Base-by-base conservation (phyloP, 208 protist species). In the Trypanosoma scelopori region DNA sequence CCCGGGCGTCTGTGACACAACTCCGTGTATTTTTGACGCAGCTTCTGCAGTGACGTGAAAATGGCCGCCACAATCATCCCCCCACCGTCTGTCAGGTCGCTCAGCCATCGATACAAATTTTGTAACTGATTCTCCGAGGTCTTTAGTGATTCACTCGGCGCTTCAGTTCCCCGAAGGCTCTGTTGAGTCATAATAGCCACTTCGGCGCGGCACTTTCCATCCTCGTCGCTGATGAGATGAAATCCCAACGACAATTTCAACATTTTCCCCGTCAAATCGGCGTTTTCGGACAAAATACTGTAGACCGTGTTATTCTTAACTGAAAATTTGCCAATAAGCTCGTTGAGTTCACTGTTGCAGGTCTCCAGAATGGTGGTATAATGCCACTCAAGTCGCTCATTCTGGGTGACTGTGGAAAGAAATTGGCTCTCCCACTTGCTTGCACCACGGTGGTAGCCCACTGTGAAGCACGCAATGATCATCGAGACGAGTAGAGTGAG, bases 391-490 rank as follows among this genome's bases (percentile, higher is more conserved):
- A 9, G 16, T 12, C 43, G 42, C 25, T 64, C 25, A 18, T 41
- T 0, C 13, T 48, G 18, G 22, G 70, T 47, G 9, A 32, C 43
- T 56, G 53, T 20, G 20, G 49, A 2, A 45, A 66, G 22, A 42
- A 70, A 70, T 0, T 53, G 16, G n/a, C 46, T 56, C 20, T 76
- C 67, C 52, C 63, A 60, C 28, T 50, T n/a, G 27, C 11, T 59
- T 11, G 68, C 69, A 27, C 80, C 76, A 37, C 25, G 69, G 51
- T 76, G 73, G 41, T 86, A 86, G 43, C 80, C 73, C 16, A 77
- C 35, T 6, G 66, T 64, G 48, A 82, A 69, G 27, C 49, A 77
- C 16, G 72, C 37, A 37, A 86, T 56, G 3, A 77, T 9, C 39
- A 68, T 37, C 48, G 79, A 27, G 0, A 80, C 47, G 0, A 71